Evolutionary conservation across 2,329 filamentous ascomycete genomes (phyloP).

Genomic region (Septoria petroselini): DNA sequence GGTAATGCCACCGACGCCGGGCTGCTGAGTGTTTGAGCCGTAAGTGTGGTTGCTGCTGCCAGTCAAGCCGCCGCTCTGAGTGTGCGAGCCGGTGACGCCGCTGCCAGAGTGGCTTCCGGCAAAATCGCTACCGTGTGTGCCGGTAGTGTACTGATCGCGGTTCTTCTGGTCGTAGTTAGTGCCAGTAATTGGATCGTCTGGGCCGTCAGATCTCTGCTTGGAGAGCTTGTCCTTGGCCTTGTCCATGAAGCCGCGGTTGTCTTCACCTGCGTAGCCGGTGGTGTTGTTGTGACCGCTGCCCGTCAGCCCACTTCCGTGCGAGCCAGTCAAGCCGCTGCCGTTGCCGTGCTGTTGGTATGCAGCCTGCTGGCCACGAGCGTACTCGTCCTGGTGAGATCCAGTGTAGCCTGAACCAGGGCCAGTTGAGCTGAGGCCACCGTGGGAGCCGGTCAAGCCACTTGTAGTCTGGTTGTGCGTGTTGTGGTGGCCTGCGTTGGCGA

Average conservation of each 20-base stretch:
- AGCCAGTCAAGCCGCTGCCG: too few species aligned
- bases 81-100: slow-evolving; percentile 1
- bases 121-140: neutral
- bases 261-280: slow-evolving; percentile 8
- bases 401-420: neutral
- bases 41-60: slow-evolving; percentile 9
- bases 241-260: slow-evolving; percentile 20
- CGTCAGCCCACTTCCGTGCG: neutral
- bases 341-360: slow-evolving; percentile 4
- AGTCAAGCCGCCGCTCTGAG: slow-evolving; percentile 1
- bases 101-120: slow-evolving; percentile 3
- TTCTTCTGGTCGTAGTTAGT: slow-evolving; percentile 16
- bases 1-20: slow-evolving; percentile 7
- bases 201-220: slow-evolving; percentile 13
- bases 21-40: slow-evolving; percentile 1
- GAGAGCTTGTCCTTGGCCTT: slow-evolving; percentile 20
- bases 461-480: slow-evolving; percentile 10
- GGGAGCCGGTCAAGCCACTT: slow-evolving; percentile 6
- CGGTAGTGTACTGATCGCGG: slow-evolving; percentile 3
- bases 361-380: slow-evolving; percentile 10
- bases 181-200: slow-evolving; percentile 19
- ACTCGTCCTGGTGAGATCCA: slow-evolving; percentile 10
- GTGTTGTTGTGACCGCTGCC: slow-evolving; percentile 1
- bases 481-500: slow-evolving; percentile 14
- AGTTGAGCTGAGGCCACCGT: slow-evolving; percentile 1